A percentile compares a stretch with the other conserved stretches of the same genome.
Conservation (phyloP, 2,329 filamentous ascomycete genomes). For the Curvularia sp. region DNA sequence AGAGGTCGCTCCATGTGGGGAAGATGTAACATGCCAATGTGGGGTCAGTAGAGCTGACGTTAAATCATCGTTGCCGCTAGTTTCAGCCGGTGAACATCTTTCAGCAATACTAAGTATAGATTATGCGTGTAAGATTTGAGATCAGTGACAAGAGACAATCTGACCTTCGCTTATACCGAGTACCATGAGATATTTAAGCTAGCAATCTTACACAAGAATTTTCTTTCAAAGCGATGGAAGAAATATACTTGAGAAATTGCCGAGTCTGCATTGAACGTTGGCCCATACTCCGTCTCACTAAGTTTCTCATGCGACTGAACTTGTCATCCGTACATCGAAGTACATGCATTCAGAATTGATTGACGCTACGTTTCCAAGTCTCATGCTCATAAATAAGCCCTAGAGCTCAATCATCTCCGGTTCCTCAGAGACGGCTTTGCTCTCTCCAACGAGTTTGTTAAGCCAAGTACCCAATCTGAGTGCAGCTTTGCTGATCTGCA, state of each 20-base stretch:
- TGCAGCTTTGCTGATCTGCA: conserved; percentile 53
- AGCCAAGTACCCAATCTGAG: conserved; percentile 51
- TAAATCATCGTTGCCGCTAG: conserved; percentile 2
- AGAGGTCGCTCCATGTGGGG: conserved; percentile 32
- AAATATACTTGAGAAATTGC: neutral
- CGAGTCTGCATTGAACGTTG: too few species aligned
- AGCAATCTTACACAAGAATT: too few species aligned
- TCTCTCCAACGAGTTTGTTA: conserved; percentile 43
- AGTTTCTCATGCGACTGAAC: too few species aligned
- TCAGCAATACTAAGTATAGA: neutral
- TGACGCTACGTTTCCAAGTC: neutral
- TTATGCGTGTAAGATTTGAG: neutral
- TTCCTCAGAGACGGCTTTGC: conserved; percentile 8
- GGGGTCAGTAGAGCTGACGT: conserved; percentile 28
- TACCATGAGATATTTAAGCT: too few species aligned
- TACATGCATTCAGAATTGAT: neutral
- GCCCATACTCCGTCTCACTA: too few species aligned
- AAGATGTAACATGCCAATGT: conserved; percentile 24
- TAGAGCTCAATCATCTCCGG: conserved; percentile 31
- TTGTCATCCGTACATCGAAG: neutral
- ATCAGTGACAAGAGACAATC: neutral
- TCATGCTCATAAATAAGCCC: neutral
- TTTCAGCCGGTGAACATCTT: neutral
- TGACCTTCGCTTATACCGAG: neutral
- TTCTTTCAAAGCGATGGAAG: too few species aligned